Evolutionary conservation across 441 rosid genomes (phyloP).

Genomic region (Heliophila coronopifolia): DNA sequence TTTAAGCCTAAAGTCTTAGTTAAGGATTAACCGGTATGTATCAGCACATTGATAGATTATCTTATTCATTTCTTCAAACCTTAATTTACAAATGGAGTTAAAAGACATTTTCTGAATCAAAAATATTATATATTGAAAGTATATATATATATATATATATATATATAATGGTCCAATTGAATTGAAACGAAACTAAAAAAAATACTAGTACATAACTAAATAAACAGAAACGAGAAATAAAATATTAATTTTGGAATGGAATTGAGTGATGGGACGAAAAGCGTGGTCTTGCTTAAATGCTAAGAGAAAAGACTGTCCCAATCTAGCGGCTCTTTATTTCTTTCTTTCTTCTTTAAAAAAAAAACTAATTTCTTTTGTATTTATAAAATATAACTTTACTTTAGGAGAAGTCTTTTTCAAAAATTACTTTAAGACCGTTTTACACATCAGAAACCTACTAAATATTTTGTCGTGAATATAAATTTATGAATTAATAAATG

Average conservation of each 20-base stretch:
- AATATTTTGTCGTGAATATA: constrained; percentile 22
- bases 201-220: constrained; percentile 26
- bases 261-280: constrained; percentile 23
- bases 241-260: constrained; percentile 1
- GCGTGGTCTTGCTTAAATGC: constrained; percentile 22
- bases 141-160: no score
- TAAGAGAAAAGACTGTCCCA: constrained; percentile 27
- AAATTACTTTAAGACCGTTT: constrained; percentile 31
- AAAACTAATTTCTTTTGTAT: neutral
- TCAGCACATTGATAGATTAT: no score
- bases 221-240: constrained; percentile 20
- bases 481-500: constrained; percentile 15
- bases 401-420: constrained; percentile 15
- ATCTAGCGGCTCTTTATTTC: constrained; percentile 6
- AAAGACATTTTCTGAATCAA: no score
- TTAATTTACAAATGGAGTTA: no score
- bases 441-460: constrained; percentile 36
- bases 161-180: constrained; percentile 24
- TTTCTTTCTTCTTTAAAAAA: neutral
- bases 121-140: no score
- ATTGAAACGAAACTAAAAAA: constrained; percentile 4
- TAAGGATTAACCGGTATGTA: no score
- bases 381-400: constrained; percentile 20
- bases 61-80: no score
- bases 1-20: no score